Conservation (phyloP, 306 rosid species). For the Medicago truncatula region DNA sequence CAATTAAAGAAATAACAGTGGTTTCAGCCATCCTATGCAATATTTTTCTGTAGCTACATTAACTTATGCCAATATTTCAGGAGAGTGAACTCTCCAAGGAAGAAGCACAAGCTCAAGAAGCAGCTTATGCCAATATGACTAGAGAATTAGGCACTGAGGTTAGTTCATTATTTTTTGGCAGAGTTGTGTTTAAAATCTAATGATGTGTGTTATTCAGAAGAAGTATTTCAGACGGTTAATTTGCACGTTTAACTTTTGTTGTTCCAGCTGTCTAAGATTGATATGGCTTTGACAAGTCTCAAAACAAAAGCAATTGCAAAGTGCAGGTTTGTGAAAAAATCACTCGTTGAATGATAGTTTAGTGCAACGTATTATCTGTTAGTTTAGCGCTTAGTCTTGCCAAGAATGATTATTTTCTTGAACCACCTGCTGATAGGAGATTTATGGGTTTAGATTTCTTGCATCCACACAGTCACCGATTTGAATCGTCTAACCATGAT, state of each 20-base stretch:
- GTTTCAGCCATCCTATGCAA: no score
- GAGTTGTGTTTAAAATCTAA: slow-evolving; percentile 17
- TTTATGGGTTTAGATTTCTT: neutral
- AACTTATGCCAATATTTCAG: slow-evolving; percentile 45
- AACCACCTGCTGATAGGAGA: neutral
- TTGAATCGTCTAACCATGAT: neutral
- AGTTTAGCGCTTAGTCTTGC: neutral
- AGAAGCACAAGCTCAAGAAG: slow-evolving; percentile 70
- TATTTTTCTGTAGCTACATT: neutral
- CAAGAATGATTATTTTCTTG: no score
- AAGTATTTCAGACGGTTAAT: slow-evolving; percentile 23
- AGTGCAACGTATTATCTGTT: neutral
- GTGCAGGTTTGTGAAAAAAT: slow-evolving; percentile 69
- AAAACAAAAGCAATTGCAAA: slow-evolving; percentile 61
- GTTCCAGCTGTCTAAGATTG: slow-evolving; percentile 70
- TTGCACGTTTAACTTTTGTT: slow-evolving; percentile 26
- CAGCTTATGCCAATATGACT: slow-evolving; percentile 72
- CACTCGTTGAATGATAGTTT: neutral
- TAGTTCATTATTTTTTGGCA: slow-evolving; percentile 10
- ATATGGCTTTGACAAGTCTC: slow-evolving; percentile 59
- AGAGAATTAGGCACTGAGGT: slow-evolving; percentile 64
- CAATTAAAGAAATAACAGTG: no score
- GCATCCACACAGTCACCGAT: neutral
- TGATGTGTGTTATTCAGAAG: neutral
- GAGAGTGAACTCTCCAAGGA: slow-evolving; percentile 63